A percentile compares a stretch with the other conserved stretches of the same genome.
phyloP scores from a whole-genome alignment of 495 filamentous ascomycete genomes.

The Aspergillus mulundensis region DNA sequence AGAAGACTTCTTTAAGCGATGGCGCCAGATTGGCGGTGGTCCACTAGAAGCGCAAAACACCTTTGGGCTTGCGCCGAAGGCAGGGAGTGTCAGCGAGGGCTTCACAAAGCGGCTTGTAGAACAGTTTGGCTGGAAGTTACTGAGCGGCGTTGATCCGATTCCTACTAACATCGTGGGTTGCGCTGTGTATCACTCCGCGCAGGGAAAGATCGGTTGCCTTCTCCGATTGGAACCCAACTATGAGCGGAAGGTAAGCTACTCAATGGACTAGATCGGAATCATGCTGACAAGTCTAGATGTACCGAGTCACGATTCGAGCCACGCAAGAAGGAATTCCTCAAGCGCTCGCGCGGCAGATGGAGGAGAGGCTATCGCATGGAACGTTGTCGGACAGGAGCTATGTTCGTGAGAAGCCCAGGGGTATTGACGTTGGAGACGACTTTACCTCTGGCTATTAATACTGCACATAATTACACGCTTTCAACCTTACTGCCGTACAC shows the following conservation, averaged over 20 bases:
- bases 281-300: conserved; percentile 61
- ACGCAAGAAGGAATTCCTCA: conserved; percentile 87
- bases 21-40: conserved; percentile 92
- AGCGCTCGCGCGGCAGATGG: conserved; percentile 77
- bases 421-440: neutral
- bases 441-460: conserved; percentile 12
- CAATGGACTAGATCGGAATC: neutral
- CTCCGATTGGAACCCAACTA: conserved; percentile 94
- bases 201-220: conserved; percentile 90
- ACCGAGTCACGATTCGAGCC: conserved; percentile 88
- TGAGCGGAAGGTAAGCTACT: conserved; percentile 64
- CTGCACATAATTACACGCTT: neutral
- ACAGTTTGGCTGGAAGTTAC: conserved; percentile 82
- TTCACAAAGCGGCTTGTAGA: conserved; percentile 66
- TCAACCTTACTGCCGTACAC: conserved; percentile 10
- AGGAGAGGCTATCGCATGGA: conserved; percentile 68
- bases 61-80: conserved; percentile 58
- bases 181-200: conserved; percentile 78
- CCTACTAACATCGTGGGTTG: conserved; percentile 90
- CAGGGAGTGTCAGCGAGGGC: conserved; percentile 44
- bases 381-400: conserved; percentile 15
- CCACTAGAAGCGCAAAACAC: conserved; percentile 84
- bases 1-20: conserved; percentile 97
- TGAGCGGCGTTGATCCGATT: conserved; percentile 86
- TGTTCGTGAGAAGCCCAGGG: neutral